phyloP scores from a whole-genome alignment of 176 grass and related monocot genomes.

The Olyra latifolia region DNA sequence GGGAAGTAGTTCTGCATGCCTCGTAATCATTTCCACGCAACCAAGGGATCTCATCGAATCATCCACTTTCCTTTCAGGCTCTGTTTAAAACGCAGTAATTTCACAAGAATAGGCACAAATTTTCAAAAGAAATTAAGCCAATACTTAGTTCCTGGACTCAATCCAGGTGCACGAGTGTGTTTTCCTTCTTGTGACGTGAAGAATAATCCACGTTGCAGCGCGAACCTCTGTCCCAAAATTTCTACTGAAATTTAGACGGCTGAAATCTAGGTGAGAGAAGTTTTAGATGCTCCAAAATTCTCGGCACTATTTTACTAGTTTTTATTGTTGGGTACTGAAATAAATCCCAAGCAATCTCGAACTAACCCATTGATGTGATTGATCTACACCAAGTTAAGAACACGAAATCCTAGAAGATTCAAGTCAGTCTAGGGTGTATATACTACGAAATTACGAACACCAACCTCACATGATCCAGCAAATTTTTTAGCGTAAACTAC shows the following conservation, averaged over 20 bases:
- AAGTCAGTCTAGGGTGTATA: not conserved
- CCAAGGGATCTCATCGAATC: not conserved
- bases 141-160: too few relatives aligned
- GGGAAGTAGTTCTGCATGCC: not conserved
- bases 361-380: not conserved
- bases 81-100: not conserved
- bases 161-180: not conserved
- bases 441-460: not conserved
- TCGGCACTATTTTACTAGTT: too few relatives aligned
- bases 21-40: too few relatives aligned
- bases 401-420: not conserved
- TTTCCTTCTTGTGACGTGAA: not conserved
- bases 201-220: too few relatives aligned
- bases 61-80: not conserved
- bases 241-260: not conserved
- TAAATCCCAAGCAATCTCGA: not conserved
- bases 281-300: not conserved
- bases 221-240: too few relatives aligned
- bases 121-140: too few relatives aligned
- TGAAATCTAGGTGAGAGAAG: not conserved
- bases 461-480: not conserved
- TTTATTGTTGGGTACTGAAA: too few relatives aligned
- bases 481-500: not conserved
- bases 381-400: not conserved
- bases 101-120: not conserved